Percentiles rank a stretch among this genome's conserved stretches.
Conservation (phyloP, 2,329 filamentous ascomycete species). For the Sporothrix inflata region DNA sequence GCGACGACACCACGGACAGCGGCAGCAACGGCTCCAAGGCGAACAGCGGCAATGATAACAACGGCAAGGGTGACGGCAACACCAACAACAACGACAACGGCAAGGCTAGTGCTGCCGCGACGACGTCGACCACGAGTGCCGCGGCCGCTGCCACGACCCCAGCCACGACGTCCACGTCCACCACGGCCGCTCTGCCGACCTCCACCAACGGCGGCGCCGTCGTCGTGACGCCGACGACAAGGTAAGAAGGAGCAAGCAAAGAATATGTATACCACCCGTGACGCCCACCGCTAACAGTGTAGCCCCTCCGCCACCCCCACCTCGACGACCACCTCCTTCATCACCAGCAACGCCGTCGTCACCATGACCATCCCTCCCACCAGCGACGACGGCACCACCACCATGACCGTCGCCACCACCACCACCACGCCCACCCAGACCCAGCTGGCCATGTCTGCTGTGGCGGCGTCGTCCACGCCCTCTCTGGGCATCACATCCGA, state of each 20-base stretch:
- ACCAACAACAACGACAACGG: slow-evolving; percentile 4
- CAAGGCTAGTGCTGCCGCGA: slow-evolving; percentile 5
- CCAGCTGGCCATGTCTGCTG: not conserved
- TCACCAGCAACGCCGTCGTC: slow-evolving; percentile 28
- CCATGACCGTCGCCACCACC: slow-evolving; percentile 10
- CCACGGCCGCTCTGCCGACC: not conserved
- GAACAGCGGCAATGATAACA: not conserved
- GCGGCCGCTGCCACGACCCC: not conserved
- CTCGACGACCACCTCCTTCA: slow-evolving; percentile 29
- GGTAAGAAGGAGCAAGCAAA: not conserved
- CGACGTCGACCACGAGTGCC: slow-evolving; percentile 7
- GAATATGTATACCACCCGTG: no score
- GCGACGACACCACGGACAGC: not conserved
- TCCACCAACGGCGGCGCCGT: not conserved
- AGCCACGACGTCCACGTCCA: slow-evolving; percentile 7
- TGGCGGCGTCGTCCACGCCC: slow-evolving; percentile 5
- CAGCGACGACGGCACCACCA: not conserved
- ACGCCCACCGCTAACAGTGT: no score
- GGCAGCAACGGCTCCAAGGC: not conserved
- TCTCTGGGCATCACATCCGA: not conserved
- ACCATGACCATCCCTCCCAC: slow-evolving; percentile 11
- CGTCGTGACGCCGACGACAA: not conserved
- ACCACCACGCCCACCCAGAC: slow-evolving; percentile 15
- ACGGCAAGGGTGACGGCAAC: not conserved
- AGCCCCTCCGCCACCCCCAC: slow-evolving; percentile 17